phyloP scores from a whole-genome alignment of 116 monocot genomes.

The Trichopus zeylanicus region DNA sequence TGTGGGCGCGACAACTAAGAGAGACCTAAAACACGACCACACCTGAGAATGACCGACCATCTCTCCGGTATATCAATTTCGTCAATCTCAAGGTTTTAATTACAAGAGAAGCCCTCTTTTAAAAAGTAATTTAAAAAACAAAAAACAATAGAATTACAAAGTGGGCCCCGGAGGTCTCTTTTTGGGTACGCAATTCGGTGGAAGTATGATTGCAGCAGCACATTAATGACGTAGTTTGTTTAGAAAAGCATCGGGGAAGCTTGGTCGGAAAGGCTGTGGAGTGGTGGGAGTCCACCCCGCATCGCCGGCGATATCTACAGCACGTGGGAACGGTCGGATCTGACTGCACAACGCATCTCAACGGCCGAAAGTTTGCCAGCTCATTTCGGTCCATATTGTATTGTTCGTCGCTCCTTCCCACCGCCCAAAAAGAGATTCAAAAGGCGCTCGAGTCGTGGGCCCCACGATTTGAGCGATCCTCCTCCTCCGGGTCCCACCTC shows the following conservation, averaged over 20 bases:
- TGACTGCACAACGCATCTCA: slow-evolving; percentile 1
- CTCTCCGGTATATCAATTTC: no score
- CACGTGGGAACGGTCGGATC: slow-evolving; percentile 24
- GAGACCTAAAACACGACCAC: no score
- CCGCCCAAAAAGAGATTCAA: slow-evolving; percentile 31
- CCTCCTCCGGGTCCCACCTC: neutral
- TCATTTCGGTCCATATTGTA: neutral
- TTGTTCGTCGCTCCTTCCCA: no score
- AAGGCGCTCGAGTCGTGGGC: slow-evolving; percentile 9
- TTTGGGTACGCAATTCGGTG: neutral
- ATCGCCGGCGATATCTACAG: neutral
- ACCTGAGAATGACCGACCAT: no score
- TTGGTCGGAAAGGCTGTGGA: neutral
- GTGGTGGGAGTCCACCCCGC: neutral
- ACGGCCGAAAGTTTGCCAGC: slow-evolving; percentile 9
- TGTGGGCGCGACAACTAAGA: no score
- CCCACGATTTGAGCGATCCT: slow-evolving; percentile 12
- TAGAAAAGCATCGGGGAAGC: no score
- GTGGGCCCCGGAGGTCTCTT: no score
- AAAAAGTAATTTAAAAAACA: neutral
- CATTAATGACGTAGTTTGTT: neutral
- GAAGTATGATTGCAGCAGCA: neutral
- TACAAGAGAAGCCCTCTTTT: no score
- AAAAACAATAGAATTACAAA: no score
- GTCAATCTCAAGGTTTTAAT: no score